A percentile compares a stretch with the other conserved stretches of the same genome.
These are phyloP conservation scores for Solanum megistacrolobum DNA, from an alignment of 257 asterid species.

Conservation along the genomic window DNA sequence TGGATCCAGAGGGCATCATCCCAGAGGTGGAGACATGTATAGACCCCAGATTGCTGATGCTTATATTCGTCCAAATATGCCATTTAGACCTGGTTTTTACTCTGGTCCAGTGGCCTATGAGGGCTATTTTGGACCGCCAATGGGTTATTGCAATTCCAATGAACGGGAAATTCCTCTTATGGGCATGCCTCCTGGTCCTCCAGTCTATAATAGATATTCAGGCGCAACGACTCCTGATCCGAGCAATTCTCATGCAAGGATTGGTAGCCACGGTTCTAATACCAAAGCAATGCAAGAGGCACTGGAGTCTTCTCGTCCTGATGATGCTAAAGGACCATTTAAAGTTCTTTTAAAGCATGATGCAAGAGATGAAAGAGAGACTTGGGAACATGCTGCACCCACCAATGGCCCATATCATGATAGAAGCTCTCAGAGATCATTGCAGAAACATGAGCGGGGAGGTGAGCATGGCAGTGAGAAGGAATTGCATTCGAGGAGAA, in stretches of 20 bases:
- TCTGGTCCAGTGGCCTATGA: slow-evolving; percentile 71
- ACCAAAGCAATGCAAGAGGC: slow-evolving; percentile 35
- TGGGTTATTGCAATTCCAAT: slow-evolving; percentile 54
- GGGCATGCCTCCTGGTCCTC: slow-evolving; percentile 53
- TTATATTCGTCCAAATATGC: slow-evolving; percentile 70
- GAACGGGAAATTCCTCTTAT: slow-evolving; percentile 65
- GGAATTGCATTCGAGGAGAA: slow-evolving; percentile 25
- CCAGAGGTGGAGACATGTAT: slow-evolving; percentile 68
- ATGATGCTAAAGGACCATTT: slow-evolving; percentile 35
- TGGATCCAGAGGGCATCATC: slow-evolving; percentile 82
- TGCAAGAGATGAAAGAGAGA: slow-evolving; percentile 46
- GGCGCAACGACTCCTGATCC: slow-evolving; percentile 45
- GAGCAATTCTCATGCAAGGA: slow-evolving; percentile 42
- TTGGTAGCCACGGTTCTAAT: slow-evolving; percentile 33
- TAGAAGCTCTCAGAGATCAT: slow-evolving; percentile 21
- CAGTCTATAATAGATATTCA: slow-evolving; percentile 52
- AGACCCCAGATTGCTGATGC: slow-evolving; percentile 70
- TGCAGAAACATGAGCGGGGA: slow-evolving; percentile 66
- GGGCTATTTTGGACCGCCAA: slow-evolving; percentile 80
- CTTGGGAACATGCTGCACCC: slow-evolving; percentile 26
- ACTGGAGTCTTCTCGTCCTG: slow-evolving; percentile 35
- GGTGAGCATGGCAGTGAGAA: slow-evolving; percentile 57
- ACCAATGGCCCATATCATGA: slow-evolving; percentile 23
- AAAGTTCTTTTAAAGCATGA: slow-evolving; percentile 42
- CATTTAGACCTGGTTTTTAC: slow-evolving; percentile 80